Evolutionary conservation across 371 early-diverging fungal species (phyloP), one percentile per base, ranked within the genome.

Genomic region (Actinomucor elegans): DNA sequence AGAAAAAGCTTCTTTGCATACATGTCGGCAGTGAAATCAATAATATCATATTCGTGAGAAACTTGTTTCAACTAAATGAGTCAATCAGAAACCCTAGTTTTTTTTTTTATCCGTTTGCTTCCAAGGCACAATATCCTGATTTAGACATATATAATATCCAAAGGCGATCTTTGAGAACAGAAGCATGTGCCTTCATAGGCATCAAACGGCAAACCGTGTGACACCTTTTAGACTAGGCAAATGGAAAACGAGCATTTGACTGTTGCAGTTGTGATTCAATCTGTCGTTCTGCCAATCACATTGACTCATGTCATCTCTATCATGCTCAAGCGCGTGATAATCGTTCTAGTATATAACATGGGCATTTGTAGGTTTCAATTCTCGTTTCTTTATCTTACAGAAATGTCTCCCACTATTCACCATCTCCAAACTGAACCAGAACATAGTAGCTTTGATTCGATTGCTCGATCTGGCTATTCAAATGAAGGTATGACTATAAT

Each of bases 321-420:
- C 60, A 60, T 60, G 60, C 49, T 49, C 36, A 58, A 44, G 58
- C 58, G 45, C 47, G 58, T 58, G 58, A 58, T 52, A 58, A 15
- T 38, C 28, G 31, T 5, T 31, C n/a, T n/a, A n/a, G n/a, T n/a
- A n/a, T n/a, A n/a, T n/a, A n/a, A n/a, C n/a, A n/a, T n/a, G n/a
- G n/a, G n/a, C n/a, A n/a, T n/a, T n/a, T n/a, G n/a, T n/a, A n/a
- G n/a, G n/a, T n/a, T n/a, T n/a, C n/a, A n/a, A n/a, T n/a, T n/a
- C n/a, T n/a, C 5, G 4, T 46, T n/a, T 32, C 15, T 40, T 41
- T 31, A 18, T 26, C 11, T 27, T 29, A 14, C 11, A n/a, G n/a
- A n/a, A n/a, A n/a, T n/a, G n/a, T n/a, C n/a, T n/a, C n/a, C n/a
- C n/a, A n/a, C n/a, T n/a, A n/a, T n/a, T n/a, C n/a, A n/a, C n/a